Base-by-base conservation (phyloP, 352 stramenopile species). In the Plasmopara viticola region DNA sequence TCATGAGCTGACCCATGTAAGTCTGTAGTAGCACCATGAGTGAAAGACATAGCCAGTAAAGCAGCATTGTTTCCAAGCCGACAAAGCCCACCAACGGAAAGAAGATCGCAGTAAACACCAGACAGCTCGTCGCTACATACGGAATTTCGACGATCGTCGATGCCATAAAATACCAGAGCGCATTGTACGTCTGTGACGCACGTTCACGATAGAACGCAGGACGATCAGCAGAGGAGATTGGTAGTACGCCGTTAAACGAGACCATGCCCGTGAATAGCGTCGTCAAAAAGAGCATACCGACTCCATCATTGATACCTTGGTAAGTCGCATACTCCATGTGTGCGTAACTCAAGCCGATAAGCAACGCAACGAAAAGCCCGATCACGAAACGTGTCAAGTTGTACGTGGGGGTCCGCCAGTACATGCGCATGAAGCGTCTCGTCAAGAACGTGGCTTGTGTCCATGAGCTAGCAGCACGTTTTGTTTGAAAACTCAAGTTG, bases 371-470 rank as follows among this genome's bases (percentile, higher is more conserved):
- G 0, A 90, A 44, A 9, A 56, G 13, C 6, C 60, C 81, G n/a
- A 94, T 58, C 10, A 85, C 53, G 4, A 85, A 60, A 6, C 87
- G 72, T 2, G 77, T 76, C 2, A 87, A 48, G 65, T 91, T 95
- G 65, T 96, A 96, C 41, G 68, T 70, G 28, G 85, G 79, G n/a
- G 70, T 88, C 12, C 87, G 72, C 75, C 74, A 95, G 53, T 96
- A 96, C 43, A 86, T 74, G 53, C 48, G 53, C 58, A 87, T 13
- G 93, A 66, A 73, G 4, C 69, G 65, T 28, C 44, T 52, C 8
- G 66, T 33, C 4, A 79, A 45, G 15, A 68, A 60, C 60, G 53
- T 33, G 40, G 78, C 35, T 45, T 79, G 50, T 0, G 50, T 47
- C 39, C 25, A 58, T 7, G 53, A 46, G 0, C 45, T 52, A 0